Evolutionary conservation across 1,284 basidiomycete genomes (phyloP), one percentile per base, ranked within the genome.

Genomic region (Hypsizygus ulmarius): DNA sequence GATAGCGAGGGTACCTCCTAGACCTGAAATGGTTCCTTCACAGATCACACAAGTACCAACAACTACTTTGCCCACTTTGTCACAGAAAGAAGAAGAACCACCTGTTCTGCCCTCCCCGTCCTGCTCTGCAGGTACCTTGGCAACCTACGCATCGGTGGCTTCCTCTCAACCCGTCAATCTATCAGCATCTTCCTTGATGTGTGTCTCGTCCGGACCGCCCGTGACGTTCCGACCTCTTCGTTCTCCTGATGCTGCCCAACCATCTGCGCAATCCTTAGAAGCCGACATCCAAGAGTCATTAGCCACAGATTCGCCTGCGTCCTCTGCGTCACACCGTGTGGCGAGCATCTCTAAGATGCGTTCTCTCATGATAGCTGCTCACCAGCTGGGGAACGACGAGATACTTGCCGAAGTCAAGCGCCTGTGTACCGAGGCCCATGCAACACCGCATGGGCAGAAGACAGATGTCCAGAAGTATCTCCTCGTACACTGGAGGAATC

Each of bases 341-440:
- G 67, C 64, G 59, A 71, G 51, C 51, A 57, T 74, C 27, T 66
- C 62, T 11, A 68, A 74, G 30, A 55, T 74, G 6, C 69, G 72
- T 39, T 63, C 67, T 3, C 68, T 74, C 43, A 72, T 74, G 53
- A 62, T 59, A 33, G 62, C 63, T 3, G 72, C 71, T 9, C 70
- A 73, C 41, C 65, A 71, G 51, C 68, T 67, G 0, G 65, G 67
- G 1, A 72, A 72, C 39, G 64, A 71, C 5, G 65, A 63, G 35
- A 65, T 65, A 33, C 61, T 73, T 45, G 58, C 61, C 34, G 69
- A 61, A 47, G 64, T 73, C 52, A 75, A 73, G 57, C 61, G 64
- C 39, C 52, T 75, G 32, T 75, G 73, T 54, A 64, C 70, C 0
- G 68, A 72, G 30, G 71, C 71, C 8, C 73, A 75, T 38, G 57